phyloP scores from a whole-genome alignment of 2,329 filamentous ascomycete genomes.

The Emmonsiellopsis sp. region DNA sequence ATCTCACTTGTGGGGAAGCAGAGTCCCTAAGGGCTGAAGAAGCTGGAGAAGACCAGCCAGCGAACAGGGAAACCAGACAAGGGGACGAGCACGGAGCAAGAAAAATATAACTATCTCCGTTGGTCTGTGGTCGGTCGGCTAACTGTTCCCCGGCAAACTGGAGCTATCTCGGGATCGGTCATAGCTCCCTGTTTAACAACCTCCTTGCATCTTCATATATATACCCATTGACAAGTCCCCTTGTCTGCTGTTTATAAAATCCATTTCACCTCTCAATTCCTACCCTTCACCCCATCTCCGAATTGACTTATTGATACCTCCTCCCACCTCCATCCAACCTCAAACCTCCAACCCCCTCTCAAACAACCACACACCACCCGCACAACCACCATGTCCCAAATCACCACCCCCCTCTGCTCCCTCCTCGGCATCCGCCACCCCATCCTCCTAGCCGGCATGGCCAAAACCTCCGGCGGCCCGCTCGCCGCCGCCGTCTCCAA shows the following conservation, averaged over 20 bases:
- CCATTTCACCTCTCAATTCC: neutral
- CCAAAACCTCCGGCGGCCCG: conserved; percentile 65
- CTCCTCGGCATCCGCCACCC: conserved; percentile 81
- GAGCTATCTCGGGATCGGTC: too few relatives aligned
- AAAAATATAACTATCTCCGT: too few relatives aligned
- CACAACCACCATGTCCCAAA: conserved; percentile 22
- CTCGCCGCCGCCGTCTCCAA: conserved; percentile 83
- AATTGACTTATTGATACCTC: neutral
- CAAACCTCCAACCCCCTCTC: neutral
- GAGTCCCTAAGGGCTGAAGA: too few relatives aligned
- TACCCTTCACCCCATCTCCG: neutral
- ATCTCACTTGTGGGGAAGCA: too few relatives aligned
- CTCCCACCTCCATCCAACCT: neutral
- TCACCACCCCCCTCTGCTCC: conserved; percentile 66
- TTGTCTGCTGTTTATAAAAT: neutral
- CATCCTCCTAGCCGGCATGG: conserved; percentile 90
- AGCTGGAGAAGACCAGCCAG: too few relatives aligned
- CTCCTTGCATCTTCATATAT: neutral
- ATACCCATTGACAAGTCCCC: neutral
- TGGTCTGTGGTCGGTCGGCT: too few relatives aligned
- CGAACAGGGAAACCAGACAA: too few relatives aligned
- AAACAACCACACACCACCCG: neutral
- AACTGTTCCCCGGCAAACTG: too few relatives aligned
- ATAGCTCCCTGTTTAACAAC: neutral
- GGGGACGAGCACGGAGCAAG: too few relatives aligned